Conservation (phyloP, 208 protist species). For the Acanthamoeba polyphaga region DNA sequence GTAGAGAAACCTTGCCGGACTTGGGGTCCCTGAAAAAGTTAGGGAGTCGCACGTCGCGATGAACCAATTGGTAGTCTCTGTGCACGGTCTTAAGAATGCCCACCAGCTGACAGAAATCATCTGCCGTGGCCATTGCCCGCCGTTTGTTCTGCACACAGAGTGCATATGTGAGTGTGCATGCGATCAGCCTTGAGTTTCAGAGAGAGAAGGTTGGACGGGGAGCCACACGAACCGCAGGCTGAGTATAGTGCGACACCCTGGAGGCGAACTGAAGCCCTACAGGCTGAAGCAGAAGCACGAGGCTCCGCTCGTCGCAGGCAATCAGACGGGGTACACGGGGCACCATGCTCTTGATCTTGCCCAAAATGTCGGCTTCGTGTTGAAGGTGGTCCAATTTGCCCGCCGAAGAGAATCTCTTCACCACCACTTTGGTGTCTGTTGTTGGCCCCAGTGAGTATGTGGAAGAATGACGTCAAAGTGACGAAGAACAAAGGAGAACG, state of each 20-base stretch:
- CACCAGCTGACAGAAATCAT: slow-evolving; percentile 61
- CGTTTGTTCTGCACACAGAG: not conserved
- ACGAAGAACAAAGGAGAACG: not conserved
- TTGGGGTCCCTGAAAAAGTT: not conserved
- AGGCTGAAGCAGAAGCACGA: slow-evolving; percentile 14
- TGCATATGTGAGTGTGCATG: too few species aligned
- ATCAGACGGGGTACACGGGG: not conserved
- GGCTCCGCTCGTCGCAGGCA: not conserved
- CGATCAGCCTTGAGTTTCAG: too few species aligned
- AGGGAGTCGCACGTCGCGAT: not conserved
- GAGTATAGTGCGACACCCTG: not conserved
- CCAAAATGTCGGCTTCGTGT: not conserved
- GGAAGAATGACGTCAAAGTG: not conserved
- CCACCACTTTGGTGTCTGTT: not conserved
- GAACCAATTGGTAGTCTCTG: not conserved
- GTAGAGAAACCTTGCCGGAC: too few species aligned
- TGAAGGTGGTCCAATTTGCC: not conserved
- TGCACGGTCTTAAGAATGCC: slow-evolving; percentile 27
- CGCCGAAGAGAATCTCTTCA: not conserved
- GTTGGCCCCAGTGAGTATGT: not conserved
- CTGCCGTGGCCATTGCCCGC: not conserved
- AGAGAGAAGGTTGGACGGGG: too few species aligned
- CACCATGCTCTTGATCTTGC: not conserved
- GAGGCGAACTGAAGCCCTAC: slow-evolving; percentile 24
- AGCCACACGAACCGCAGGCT: too few species aligned